Conservation (phyloP, 371 early-diverging fungal genomes). For the Mortierella sp. region DNA sequence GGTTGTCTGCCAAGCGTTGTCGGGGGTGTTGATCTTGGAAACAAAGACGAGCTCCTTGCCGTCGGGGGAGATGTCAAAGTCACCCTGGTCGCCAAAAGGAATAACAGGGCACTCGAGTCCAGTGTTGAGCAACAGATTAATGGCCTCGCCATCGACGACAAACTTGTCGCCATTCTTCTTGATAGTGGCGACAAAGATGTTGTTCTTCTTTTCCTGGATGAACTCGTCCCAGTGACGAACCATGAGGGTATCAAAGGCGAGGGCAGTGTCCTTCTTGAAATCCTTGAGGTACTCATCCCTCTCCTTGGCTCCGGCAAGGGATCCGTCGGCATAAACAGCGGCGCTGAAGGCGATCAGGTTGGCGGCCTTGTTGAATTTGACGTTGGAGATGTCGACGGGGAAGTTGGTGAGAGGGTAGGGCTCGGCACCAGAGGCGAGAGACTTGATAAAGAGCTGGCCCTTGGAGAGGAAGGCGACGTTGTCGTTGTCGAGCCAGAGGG, state of each 20-base stretch:
- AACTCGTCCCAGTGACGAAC: constrained; percentile 83
- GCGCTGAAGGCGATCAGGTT: constrained; percentile 69
- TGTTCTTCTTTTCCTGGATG: constrained; percentile 66
- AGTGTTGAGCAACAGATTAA: constrained; percentile 65
- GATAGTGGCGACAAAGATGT: constrained; percentile 68
- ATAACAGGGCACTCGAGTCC: constrained; percentile 68
- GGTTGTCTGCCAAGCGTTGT: constrained; percentile 86
- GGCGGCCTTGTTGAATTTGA: constrained; percentile 62
- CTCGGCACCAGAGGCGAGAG: constrained; percentile 45
- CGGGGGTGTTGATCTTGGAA: constrained; percentile 71
- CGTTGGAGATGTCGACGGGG: constrained; percentile 61
- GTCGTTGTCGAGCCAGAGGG: constrained; percentile 67
- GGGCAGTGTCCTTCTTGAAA: constrained; percentile 65
- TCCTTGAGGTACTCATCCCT: constrained; percentile 60
- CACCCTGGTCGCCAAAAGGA: constrained; percentile 72
- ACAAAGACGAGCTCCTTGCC: constrained; percentile 79
- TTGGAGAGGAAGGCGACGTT: constrained; percentile 66
- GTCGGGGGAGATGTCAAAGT: constrained; percentile 75
- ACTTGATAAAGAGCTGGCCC: constrained; percentile 63
- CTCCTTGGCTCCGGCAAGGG: constrained; percentile 61
- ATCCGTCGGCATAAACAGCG: constrained; percentile 63
- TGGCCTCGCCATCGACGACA: constrained; percentile 59
- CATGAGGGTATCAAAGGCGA: constrained; percentile 74
- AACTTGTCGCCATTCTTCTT: constrained; percentile 52
- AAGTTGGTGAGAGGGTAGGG: constrained; percentile 66